Evolutionary conservation across 2,329 filamentous ascomycete genomes (phyloP), one percentile per base, ranked within the genome.

Genomic region (Fusarium udum): DNA sequence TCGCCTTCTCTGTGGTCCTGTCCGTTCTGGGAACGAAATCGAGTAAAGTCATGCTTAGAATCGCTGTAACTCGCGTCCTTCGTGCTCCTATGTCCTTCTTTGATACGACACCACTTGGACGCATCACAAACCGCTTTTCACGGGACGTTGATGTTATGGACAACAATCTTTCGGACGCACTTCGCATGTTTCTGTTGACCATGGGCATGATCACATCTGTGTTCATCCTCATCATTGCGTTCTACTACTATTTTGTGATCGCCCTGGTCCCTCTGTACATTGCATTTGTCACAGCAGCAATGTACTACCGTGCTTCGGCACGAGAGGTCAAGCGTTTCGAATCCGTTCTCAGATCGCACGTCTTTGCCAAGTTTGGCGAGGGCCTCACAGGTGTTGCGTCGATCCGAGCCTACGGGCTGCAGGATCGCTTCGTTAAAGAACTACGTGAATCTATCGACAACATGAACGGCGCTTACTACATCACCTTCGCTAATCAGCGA

Each of bases 81-180:
- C 86, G 90, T 32, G 90, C 90, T 6, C 90, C 90, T n/a, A 91
- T 92, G 94, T 92, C 93, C 9, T 98, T 98, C 84, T 98, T 98
- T 83, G 96, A 99, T 78, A 98, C 96, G 0, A 98, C 96, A 2
- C 96, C 96, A 1, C 88, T 98, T 3, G 96, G 96, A 26, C 92
- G 95, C 42, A 98, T 98, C 80, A 97, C 95, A 28, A 98, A 98
- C 81, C 93, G 96, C 22, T 98, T 98, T 83, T 97, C 94, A 37
- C 92, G 95, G 75, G 96, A 99, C 78, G 93, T 98, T 45, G 94
- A 98, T 78, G 94, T 96, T 64, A 97, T 98, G 94, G 96, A 98
- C 83, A 97, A 97, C 81, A 94, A 91, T 65, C 84, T 98, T 48
- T 92, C 92, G 0, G 95, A 98, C 77, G 92, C 94, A 7, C 94